Evolutionary conservation across 192 early-diverging fungal genomes (phyloP).

Genomic region (Fimicolochytrium jonesii): DNA sequence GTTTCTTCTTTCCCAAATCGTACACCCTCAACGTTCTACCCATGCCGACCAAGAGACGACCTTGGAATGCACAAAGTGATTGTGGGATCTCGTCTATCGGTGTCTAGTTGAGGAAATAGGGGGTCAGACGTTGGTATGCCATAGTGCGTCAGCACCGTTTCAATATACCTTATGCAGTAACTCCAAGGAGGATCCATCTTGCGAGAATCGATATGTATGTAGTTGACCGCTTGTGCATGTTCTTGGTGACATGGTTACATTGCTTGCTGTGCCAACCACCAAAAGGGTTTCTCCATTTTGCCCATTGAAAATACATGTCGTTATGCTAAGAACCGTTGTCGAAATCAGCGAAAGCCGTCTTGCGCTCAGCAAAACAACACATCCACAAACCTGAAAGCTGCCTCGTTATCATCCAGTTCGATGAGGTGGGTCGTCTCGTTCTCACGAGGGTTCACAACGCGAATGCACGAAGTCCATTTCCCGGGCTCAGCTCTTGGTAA

Average conservation of each 20-base stretch:
- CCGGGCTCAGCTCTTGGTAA: conserved; percentile 62
- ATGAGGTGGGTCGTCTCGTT: conserved; percentile 63
- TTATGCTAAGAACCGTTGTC: no score
- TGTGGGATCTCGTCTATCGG: conserved; percentile 78
- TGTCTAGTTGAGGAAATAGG: conserved; percentile 55
- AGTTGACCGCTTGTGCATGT: conserved; percentile 67
- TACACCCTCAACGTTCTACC: conserved; percentile 87
- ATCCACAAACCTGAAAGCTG: conserved; percentile 62
- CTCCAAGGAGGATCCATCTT: conserved; percentile 63
- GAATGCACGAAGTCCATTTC: conserved; percentile 84
- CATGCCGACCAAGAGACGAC: conserved; percentile 80
- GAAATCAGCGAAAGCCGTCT: no score
- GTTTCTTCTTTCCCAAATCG: conserved; percentile 82
- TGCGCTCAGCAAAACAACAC: conserved; percentile 15
- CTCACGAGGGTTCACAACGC: conserved; percentile 70
- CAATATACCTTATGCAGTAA: conserved; percentile 67
- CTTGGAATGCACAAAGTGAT: conserved; percentile 81
- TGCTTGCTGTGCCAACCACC: conserved; percentile 79
- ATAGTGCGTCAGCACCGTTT: no score
- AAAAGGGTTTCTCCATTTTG: conserved; percentile 54
- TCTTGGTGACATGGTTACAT: conserved; percentile 65
- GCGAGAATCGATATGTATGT: conserved; percentile 66
- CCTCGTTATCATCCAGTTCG: conserved; percentile 81
- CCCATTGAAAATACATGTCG: conserved; percentile 27
- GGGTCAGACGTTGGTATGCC: no score